A percentile compares a stretch with the other conserved stretches of the same genome.
These are phyloP conservation scores for Talaromyces borbonicus DNA, from an alignment of 495 filamentous ascomycete species.

Conservation along the genomic window DNA sequence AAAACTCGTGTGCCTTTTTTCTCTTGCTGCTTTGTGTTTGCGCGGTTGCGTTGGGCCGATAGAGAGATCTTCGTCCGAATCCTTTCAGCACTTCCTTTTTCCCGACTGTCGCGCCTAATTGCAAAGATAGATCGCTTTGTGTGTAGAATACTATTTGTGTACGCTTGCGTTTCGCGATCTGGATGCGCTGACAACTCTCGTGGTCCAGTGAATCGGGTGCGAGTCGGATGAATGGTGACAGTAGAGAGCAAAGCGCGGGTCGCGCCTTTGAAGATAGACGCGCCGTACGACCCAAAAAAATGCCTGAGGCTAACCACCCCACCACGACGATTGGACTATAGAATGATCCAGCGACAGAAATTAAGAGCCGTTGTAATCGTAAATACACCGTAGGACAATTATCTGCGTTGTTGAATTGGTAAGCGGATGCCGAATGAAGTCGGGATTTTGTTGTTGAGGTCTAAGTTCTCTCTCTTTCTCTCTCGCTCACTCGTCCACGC, in stretches of 20 bases:
- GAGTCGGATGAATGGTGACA: not conserved
- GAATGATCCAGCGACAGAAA: not conserved
- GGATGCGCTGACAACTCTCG: not conserved
- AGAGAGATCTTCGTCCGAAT: too few species aligned
- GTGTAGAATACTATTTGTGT: too few species aligned
- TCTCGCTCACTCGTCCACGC: not conserved
- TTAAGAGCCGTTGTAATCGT: not conserved
- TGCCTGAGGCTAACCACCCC: not conserved
- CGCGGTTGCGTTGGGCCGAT: too few species aligned
- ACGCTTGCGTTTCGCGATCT: not conserved
- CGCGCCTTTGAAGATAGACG: conserved; percentile 5
- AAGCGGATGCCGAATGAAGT: too few species aligned
- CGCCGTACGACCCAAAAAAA: not conserved
- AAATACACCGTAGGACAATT: too few species aligned
- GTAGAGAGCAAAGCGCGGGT: not conserved
- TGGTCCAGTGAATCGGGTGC: not conserved
- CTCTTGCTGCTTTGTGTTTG: too few species aligned
- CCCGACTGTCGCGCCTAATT: too few species aligned
- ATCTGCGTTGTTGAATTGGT: too few species aligned
- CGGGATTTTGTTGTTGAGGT: not conserved
- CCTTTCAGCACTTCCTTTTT: too few species aligned
- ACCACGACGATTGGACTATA: not conserved
- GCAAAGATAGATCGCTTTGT: too few species aligned
- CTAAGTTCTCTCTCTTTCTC: not conserved
- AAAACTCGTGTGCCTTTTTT: too few species aligned